Percentiles rank a stretch among this genome's conserved stretches.
These are phyloP conservation scores for Hypoxylon perforatum DNA, from an alignment of 495 filamentous ascomycete species.

Conservation along the genomic window DNA sequence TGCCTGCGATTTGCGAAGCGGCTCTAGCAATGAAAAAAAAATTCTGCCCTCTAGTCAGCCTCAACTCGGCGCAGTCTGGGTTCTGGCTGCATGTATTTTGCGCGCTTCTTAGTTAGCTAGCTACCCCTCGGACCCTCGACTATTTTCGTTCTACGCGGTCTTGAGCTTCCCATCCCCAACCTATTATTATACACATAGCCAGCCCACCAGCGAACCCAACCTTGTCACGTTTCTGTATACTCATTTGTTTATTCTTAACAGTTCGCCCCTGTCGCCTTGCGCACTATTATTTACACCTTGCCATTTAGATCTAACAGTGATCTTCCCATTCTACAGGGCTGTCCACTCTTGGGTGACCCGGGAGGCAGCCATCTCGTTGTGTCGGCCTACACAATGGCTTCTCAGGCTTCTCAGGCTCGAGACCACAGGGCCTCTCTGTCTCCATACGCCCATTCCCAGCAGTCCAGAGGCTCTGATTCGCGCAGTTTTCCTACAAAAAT, in stretches of 20 bases:
- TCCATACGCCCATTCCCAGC: slow-evolving; percentile 6
- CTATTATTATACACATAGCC: slow-evolving; percentile 29
- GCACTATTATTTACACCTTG: slow-evolving; percentile 19
- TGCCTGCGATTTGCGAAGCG: slow-evolving; percentile 13
- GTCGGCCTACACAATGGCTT: slow-evolving; percentile 23
- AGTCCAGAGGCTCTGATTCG: slow-evolving; percentile 12
- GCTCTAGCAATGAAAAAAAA: slow-evolving; percentile 12
- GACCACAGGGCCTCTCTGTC: slow-evolving; percentile 2
- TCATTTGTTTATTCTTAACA: slow-evolving; percentile 9
- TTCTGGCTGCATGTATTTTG: slow-evolving; percentile 7
- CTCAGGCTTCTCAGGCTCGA: slow-evolving; percentile 22
- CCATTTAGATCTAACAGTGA: slow-evolving; percentile 11
- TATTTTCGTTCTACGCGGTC: slow-evolving; percentile 23
- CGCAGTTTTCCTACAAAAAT: slow-evolving; percentile 31
- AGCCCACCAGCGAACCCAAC: slow-evolving; percentile 11
- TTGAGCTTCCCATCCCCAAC: slow-evolving; percentile 22
- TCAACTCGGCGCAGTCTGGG: slow-evolving; percentile 33
- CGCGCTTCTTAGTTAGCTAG: slow-evolving; percentile 4
- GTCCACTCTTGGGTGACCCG: slow-evolving; percentile 6
- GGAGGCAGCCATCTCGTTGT: slow-evolving; percentile 4
- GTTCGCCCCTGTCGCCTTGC: slow-evolving; percentile 19
- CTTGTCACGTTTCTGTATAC: slow-evolving; percentile 16
- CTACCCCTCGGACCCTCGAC: slow-evolving; percentile 22
- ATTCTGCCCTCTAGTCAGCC: slow-evolving; percentile 39
- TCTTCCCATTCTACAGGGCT: slow-evolving; percentile 25